Conservation (phyloP, 208 protist genomes). For the Trypanosoma grayi region DNA sequence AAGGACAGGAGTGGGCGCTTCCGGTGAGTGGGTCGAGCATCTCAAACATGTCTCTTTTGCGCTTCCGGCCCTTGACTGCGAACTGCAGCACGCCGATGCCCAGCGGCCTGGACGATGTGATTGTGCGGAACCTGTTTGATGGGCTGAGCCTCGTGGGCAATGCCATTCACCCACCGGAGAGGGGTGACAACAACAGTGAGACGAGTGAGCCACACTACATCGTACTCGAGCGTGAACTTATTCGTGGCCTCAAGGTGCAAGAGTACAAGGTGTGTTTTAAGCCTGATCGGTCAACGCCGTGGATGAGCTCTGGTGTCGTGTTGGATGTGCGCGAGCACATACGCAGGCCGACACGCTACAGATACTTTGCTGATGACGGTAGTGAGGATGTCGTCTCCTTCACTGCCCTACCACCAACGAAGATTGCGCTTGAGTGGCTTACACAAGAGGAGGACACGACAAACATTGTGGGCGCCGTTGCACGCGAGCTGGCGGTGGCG, state of each 20-base stretch:
- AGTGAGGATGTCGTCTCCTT: conserved; percentile 51
- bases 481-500: conserved; percentile 44
- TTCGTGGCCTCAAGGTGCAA: conserved; percentile 36
- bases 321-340: conserved; percentile 42
- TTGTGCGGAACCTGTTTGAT: conserved; percentile 39
- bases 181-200: conserved; percentile 1
- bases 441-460: conserved; percentile 38
- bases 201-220: conserved; percentile 25
- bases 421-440: conserved; percentile 50
- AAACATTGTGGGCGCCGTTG: conserved; percentile 62
- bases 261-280: conserved; percentile 67
- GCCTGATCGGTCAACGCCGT: conserved; percentile 42
- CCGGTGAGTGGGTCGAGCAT: conserved; percentile 56
- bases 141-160: conserved; percentile 35
- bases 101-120: conserved; percentile 12
- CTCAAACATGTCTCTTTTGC: conserved; percentile 48
- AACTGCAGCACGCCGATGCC: conserved; percentile 49
- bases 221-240: conserved; percentile 43
- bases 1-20: conserved; percentile 67
- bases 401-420: conserved; percentile 51
- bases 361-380: conserved; percentile 67
- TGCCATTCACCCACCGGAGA: neutral
- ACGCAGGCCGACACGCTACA: conserved; percentile 38
- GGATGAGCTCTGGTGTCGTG: conserved; percentile 45
- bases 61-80: conserved; percentile 32